A percentile compares a stretch with the other conserved stretches of the same genome.
phyloP scores from a whole-genome alignment of 2,329 filamentous ascomycete species.

The Colletotrichum gigasporum region DNA sequence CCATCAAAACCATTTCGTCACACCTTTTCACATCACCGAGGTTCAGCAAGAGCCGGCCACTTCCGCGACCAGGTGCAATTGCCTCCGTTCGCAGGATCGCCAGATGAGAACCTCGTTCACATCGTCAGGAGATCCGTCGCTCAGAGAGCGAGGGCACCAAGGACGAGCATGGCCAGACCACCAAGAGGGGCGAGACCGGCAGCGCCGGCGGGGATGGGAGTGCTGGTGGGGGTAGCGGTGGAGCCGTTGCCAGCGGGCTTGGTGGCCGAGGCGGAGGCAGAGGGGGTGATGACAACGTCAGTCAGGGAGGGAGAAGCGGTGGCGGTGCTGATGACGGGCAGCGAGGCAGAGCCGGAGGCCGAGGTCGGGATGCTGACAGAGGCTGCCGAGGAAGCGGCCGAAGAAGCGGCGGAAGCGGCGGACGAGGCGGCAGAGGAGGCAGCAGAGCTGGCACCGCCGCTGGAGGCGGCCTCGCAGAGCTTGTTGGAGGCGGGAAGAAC shows the following conservation, averaged over 20 bases:
- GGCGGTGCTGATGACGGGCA: slow-evolving; percentile 14
- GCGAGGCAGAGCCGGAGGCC: not conserved
- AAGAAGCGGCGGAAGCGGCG: slow-evolving; percentile 1
- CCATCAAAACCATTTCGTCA: not conserved
- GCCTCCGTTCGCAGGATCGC: no score
- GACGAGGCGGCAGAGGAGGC: not conserved
- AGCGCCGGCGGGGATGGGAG: slow-evolving; percentile 25
- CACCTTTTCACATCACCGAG: not conserved
- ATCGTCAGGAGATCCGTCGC: not conserved
- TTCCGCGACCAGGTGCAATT: not conserved
- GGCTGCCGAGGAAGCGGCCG: slow-evolving; percentile 10
- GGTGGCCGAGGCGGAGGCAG: slow-evolving; percentile 12
- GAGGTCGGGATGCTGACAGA: slow-evolving; percentile 22
- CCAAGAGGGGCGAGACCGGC: slow-evolving; percentile 25
- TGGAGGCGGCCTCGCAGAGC: slow-evolving; percentile 41
- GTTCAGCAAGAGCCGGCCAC: no score
- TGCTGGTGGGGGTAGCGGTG: slow-evolving; percentile 16
- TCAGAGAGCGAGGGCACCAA: slow-evolving; percentile 32
- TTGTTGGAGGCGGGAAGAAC: slow-evolving; percentile 48
- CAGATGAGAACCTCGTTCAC: not conserved
- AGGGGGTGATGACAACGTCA: slow-evolving; percentile 9
- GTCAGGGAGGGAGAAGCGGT: slow-evolving; percentile 23
- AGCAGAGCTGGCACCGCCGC: not conserved
- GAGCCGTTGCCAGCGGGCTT: slow-evolving; percentile 20
- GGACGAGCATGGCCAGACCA: slow-evolving; percentile 28